Conservation (phyloP, 495 filamentous ascomycete species). For the Tuber microsphaerosporum region DNA sequence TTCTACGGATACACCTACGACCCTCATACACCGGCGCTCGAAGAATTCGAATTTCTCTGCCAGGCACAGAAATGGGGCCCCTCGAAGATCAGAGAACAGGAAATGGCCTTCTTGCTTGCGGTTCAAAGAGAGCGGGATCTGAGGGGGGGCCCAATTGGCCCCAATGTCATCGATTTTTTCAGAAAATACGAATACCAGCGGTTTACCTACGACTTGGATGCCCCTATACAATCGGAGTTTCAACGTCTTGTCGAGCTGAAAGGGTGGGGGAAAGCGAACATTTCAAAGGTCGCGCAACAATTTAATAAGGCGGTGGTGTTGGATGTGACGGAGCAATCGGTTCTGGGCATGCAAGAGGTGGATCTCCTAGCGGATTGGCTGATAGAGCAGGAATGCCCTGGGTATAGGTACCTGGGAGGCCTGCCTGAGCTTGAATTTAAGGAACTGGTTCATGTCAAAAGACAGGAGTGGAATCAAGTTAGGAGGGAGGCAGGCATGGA, state of each 20-base stretch:
- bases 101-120: neutral
- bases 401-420: neutral
- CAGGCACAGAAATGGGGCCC: neutral
- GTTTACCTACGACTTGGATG: neutral
- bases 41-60: neutral
- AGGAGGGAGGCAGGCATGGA: neutral
- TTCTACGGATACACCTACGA: neutral
- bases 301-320: neutral
- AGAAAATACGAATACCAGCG: neutral
- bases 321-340: neutral
- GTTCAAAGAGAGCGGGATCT: neutral
- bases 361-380: neutral
- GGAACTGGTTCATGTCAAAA: neutral
- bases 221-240: neutral
- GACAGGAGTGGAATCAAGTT: neutral
- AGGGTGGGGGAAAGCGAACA: neutral
- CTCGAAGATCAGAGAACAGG: neutral
- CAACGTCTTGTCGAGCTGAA: neutral
- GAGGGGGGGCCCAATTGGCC: neutral
- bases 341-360: neutral
- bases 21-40: neutral
- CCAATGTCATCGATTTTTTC: neutral
- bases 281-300: neutral
- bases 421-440: neutral
- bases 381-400: neutral